phyloP scores from a whole-genome alignment of 176 grass and related monocot genomes.

The Aechmea fasciata region DNA sequence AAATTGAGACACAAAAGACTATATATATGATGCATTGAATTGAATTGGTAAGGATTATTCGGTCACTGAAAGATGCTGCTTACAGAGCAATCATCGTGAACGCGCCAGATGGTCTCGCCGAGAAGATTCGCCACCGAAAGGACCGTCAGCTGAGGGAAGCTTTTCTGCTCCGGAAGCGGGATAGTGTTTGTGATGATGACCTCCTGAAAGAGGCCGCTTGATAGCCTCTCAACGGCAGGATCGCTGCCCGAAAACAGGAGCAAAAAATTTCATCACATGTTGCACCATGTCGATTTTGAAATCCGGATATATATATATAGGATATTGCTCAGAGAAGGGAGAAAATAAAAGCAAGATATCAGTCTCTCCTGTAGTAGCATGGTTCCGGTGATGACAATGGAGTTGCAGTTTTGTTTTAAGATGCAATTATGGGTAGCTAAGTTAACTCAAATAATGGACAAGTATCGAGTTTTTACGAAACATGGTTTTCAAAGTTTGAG shows the following conservation, averaged over 20 bases:
- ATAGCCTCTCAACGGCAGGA: constrained; percentile 61
- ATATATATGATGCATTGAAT: not conserved
- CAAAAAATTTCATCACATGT: not conserved
- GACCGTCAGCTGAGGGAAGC: constrained; percentile 60
- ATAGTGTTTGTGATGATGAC: constrained; percentile 85
- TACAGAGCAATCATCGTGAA: constrained; percentile 69
- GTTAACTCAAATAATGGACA: too few species aligned
- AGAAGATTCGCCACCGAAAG: constrained; percentile 73
- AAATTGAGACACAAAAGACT: not conserved
- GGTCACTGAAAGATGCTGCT: constrained; percentile 71
- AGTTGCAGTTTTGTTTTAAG: not conserved
- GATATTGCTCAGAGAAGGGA: too few species aligned
- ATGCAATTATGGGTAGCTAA: too few species aligned
- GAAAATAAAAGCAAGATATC: too few species aligned
- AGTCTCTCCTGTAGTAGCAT: too few species aligned
- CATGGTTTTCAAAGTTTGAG: too few species aligned
- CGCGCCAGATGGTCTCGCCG: constrained; percentile 72
- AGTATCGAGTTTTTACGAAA: too few species aligned
- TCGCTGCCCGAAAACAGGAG: constrained; percentile 28
- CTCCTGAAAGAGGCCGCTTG: constrained; percentile 68
- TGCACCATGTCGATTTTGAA: too few species aligned
- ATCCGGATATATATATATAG: too few species aligned
- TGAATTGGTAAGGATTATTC: too few species aligned
- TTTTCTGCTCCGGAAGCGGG: constrained; percentile 37
- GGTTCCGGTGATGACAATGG: not conserved